Evolutionary conservation across 345 rosid species (phyloP).

Genomic region (Psidium friedrichsthalianum): DNA sequence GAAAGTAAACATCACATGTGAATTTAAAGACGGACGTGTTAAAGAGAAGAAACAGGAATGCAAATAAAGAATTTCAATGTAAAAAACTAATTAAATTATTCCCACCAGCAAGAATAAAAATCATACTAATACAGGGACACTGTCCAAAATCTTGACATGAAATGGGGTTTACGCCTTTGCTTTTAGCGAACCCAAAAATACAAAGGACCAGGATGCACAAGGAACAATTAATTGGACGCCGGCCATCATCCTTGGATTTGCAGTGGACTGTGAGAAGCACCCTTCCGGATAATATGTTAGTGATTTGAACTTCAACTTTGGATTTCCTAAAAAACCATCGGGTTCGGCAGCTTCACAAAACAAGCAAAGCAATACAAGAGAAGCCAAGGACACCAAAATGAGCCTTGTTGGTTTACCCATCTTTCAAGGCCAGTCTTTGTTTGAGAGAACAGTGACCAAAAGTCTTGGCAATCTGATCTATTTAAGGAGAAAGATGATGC

Average conservation of each 20-base stretch:
- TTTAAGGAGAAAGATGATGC: too few relatives aligned
- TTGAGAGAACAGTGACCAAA: not conserved
- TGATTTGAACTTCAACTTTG: not conserved
- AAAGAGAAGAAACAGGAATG: too few relatives aligned
- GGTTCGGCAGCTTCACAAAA: not conserved
- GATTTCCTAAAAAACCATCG: not conserved
- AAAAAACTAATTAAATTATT: too few relatives aligned
- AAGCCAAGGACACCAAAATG: not conserved
- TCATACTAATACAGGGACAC: conserved; percentile 6
- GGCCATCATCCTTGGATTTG: not conserved
- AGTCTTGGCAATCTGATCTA: too few relatives aligned
- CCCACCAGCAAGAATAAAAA: too few relatives aligned
- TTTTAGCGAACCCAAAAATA: not conserved
- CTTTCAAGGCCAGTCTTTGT: not conserved
- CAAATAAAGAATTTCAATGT: too few relatives aligned
- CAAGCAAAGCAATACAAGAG: not conserved
- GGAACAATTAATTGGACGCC: not conserved
- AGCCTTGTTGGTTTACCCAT: not conserved
- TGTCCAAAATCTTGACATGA: conserved; percentile 15
- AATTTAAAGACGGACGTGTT: too few relatives aligned
- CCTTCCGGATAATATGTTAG: not conserved
- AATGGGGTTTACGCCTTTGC: conserved; percentile 2
- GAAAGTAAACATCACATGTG: too few relatives aligned
- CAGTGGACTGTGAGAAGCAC: not conserved
- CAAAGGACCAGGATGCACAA: not conserved